These are phyloP conservation scores for Dalbergia cultrata DNA, from an alignment of 306 rosid genomes.

Conservation along the genomic window DNA sequence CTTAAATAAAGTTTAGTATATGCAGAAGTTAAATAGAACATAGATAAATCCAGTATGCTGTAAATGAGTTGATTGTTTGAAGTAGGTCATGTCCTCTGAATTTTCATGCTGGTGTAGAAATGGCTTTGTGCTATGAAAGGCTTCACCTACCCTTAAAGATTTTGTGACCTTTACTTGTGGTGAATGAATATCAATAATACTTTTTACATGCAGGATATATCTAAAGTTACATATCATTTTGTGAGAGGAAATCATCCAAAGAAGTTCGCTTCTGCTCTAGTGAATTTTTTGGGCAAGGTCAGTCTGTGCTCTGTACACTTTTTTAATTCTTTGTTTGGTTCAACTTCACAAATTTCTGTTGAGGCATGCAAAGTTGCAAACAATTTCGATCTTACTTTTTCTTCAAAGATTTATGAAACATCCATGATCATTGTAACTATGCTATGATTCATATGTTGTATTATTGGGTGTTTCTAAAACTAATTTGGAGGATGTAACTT, in stretches of 20 bases:
- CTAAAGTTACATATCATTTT: constrained; percentile 81
- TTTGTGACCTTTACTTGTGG: constrained; percentile 22
- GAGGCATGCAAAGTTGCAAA: constrained; percentile 27
- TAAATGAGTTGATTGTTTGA: constrained; percentile 33
- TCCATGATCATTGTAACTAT: constrained; percentile 29
- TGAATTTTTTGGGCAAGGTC: constrained; percentile 93
- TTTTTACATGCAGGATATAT: constrained; percentile 82
- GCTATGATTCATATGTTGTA: constrained; percentile 12
- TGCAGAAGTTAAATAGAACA: neutral
- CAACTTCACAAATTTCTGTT: constrained; percentile 23
- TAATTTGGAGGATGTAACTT: constrained; percentile 19
- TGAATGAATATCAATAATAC: constrained; percentile 27
- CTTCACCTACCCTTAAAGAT: constrained; percentile 34
- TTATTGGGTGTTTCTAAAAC: constrained; percentile 33
- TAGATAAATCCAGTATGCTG: neutral
- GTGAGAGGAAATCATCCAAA: constrained; percentile 83
- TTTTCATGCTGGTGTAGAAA: neutral
- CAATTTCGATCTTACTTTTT: constrained; percentile 19
- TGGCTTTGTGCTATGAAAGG: constrained; percentile 38
- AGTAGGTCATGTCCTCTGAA: constrained; percentile 10
- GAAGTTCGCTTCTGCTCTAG: constrained; percentile 79
- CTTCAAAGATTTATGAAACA: constrained; percentile 34
- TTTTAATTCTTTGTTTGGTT: constrained; percentile 23
- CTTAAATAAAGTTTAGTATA: constrained; percentile 22
- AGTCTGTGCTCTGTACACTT: constrained; percentile 29